phyloP scores from a whole-genome alignment of 2,329 filamentous ascomycete genomes.

The Cladophialophora bantiana region DNA sequence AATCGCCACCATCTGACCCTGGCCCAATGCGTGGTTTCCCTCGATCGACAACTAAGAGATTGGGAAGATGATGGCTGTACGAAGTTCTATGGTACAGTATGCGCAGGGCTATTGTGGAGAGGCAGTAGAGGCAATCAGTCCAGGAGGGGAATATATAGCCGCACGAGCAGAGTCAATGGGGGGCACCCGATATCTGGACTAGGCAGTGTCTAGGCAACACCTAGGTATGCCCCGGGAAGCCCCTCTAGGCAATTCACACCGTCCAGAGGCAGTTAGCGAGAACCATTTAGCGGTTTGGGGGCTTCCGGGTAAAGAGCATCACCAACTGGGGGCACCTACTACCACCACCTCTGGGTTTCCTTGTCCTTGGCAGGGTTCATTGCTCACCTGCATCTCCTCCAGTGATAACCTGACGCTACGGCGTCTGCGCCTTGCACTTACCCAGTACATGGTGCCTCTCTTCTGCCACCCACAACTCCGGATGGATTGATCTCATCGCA shows the following conservation, averaged over 20 bases:
- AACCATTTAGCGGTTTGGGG: conserved; percentile 4
- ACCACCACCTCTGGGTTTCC: not conserved
- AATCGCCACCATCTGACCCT: conserved; percentile 27
- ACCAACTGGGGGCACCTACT: not conserved
- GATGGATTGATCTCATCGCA: conserved; percentile 23
- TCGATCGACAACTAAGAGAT: conserved; percentile 8
- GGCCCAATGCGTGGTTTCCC: conserved; percentile 23
- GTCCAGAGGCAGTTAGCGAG: conserved; percentile 9
- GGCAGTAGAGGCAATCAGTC: conserved; percentile 17
- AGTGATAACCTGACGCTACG: conserved; percentile 4
- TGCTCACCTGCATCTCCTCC: conserved; percentile 15
- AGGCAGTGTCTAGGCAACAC: not conserved
- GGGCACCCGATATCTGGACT: not conserved
- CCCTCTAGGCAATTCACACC: not conserved
- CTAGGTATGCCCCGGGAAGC: not conserved
- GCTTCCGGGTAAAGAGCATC: conserved; percentile 9
- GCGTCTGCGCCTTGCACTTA: conserved; percentile 7
- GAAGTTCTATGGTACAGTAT: no score
- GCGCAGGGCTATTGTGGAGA: not conserved
- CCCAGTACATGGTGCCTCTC: not conserved
- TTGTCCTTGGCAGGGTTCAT: conserved; percentile 14
- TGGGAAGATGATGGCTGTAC: not conserved
- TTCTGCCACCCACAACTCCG: conserved; percentile 11
- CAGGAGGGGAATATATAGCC: conserved; percentile 15
- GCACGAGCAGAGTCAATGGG: not conserved